Evolutionary conservation across 228 moss, liverwort and hornwort genomes (phyloP).

Genomic region (Sphagnum fallax): DNA sequence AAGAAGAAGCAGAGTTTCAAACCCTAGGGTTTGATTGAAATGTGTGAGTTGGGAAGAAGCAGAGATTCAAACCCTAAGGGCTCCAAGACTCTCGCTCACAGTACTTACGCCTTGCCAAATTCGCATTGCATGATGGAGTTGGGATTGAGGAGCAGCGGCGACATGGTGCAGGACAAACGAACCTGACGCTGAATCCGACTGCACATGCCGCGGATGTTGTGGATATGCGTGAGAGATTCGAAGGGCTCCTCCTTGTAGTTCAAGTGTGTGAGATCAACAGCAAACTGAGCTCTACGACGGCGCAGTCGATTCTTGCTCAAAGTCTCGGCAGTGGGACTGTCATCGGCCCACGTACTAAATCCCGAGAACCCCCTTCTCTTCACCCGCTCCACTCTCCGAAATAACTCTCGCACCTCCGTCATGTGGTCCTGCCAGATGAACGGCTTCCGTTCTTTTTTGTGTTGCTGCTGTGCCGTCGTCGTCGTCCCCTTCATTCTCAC

Average conservation of each 20-base stretch:
- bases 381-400: constrained; percentile 57
- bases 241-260: constrained; percentile 77
- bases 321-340: constrained; percentile 53
- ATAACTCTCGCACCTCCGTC: constrained; percentile 70
- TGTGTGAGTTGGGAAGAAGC: too few relatives aligned
- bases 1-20: too few relatives aligned
- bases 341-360: constrained; percentile 66
- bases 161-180: neutral
- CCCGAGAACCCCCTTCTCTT: constrained; percentile 53
- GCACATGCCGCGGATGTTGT: constrained; percentile 85
- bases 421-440: constrained; percentile 84
- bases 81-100: neutral
- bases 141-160: neutral
- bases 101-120: neutral
- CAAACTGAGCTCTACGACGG: constrained; percentile 48
- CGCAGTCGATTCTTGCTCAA: constrained; percentile 63
- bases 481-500: too few relatives aligned
- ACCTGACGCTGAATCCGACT: constrained; percentile 72
- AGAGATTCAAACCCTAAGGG: too few relatives aligned
- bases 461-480: too few relatives aligned
- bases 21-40: too few relatives aligned
- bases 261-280: constrained; percentile 48
- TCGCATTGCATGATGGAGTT: neutral
- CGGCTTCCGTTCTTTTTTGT: constrained; percentile 18
- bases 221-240: constrained; percentile 65